Evolutionary conservation across 257 asterid species (phyloP).

Genomic region (Nicotiana paniculata): DNA sequence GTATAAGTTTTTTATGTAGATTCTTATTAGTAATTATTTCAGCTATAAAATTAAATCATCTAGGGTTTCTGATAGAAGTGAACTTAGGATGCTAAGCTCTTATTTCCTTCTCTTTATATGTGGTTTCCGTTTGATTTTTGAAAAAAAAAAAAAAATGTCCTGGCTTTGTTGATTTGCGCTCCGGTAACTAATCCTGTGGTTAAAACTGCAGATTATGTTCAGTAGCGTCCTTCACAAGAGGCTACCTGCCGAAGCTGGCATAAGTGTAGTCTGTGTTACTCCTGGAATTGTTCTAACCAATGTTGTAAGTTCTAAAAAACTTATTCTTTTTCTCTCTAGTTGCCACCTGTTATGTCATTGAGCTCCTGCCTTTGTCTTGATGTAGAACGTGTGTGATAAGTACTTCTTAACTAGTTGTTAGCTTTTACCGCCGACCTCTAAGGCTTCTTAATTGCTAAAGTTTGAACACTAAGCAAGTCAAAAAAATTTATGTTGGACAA

Average conservation of each 20-base stretch:
- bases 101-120: neutral
- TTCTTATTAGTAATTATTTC: neutral
- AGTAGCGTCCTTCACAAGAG: slow-evolving; percentile 87
- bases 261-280: slow-evolving; percentile 70
- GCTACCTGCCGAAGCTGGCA: slow-evolving; percentile 87
- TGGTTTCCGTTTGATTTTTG: neutral
- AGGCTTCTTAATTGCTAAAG: neutral
- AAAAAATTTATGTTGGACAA: neutral
- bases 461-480: neutral
- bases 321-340: neutral
- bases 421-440: neutral
- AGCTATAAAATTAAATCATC: neutral
- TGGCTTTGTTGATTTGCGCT: neutral
- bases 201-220: slow-evolving; percentile 73
- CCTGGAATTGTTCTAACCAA: slow-evolving; percentile 97
- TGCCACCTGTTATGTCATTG: neutral
- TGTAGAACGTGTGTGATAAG: neutral
- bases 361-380: neutral
- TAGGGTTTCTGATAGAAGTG: neutral
- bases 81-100: neutral
- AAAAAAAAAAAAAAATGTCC: neutral
- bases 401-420: neutral
- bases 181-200: slow-evolving; percentile 12
- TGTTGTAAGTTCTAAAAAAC: slow-evolving; percentile 58
- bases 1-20: neutral